phyloP scores from a whole-genome alignment of 805 yeast species.

The Saccharomycopsis schoenii region DNA sequence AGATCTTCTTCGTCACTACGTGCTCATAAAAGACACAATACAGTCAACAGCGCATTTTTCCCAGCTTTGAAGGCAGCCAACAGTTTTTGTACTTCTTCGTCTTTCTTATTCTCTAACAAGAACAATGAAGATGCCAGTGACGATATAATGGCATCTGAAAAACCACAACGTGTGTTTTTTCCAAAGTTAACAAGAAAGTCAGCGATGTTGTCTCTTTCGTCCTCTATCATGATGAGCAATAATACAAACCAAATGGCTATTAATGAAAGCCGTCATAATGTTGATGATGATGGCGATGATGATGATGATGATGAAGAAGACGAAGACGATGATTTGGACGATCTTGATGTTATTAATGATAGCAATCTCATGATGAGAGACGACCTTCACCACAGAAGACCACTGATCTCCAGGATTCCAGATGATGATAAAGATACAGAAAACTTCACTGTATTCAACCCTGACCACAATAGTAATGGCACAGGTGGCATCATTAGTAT shows the following conservation, averaged over 20 bases:
- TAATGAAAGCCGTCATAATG: neutral
- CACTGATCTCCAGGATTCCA: neutral
- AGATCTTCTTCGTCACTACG: neutral
- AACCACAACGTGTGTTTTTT: neutral
- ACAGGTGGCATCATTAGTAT: neutral
- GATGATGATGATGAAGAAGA: neutral
- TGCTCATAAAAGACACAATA: slow-evolving; percentile 1
- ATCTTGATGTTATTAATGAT: neutral
- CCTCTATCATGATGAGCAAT: neutral
- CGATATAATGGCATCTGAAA: neutral
- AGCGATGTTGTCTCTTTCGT: neutral
- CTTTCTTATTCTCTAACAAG: neutral
- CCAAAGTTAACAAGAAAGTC: slow-evolving; percentile 1
- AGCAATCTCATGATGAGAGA: neutral
- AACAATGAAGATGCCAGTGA: neutral
- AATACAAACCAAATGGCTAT: neutral
- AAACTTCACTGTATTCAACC: neutral
- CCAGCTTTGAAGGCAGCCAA: neutral
- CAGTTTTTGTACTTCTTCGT: neutral
- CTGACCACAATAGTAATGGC: neutral
- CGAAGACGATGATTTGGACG: neutral
- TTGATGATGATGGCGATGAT: neutral
- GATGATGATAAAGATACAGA: neutral
- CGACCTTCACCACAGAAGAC: neutral
- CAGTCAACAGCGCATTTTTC: neutral